Base-by-base conservation (phyloP, 805 yeast species). In the Brettanomyces bruxellensis region DNA sequence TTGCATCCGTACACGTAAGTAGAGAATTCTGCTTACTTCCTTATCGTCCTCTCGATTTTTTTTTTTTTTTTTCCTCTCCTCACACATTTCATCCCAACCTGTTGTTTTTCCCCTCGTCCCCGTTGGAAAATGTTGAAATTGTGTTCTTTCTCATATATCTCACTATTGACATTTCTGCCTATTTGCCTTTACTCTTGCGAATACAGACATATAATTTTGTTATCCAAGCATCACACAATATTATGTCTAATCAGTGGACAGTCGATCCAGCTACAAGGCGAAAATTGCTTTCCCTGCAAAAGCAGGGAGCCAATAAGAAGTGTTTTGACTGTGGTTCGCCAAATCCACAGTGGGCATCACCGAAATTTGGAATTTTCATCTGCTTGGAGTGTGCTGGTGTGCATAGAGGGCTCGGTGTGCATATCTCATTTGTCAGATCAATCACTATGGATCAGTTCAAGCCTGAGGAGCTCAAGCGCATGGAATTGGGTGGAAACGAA, bases 261-360 rank as follows among this genome's bases (percentile, higher is more conserved):
- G 93, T 90, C 46, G 95, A 90, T 62, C 96, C 97, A 14, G 96
- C 88, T 56, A 83, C 86, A 49, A 84, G 95, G 64, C 81, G 96
- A 61, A 81, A 83, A 61, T 72, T 86, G 38, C 58, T 79, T 54
- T 80, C 80, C 39, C 68, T 91, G 50, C 98, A 91, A 60, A 88
- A 88, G 61, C 71, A 72, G 41, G 95, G 91, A 25, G 83, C 72
- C 12, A 88, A 89, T 71, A 88, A 84, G 69, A 82, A 79, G 64
- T 93, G 99, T 67, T 84, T 88, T 64, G 99, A 93, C 64, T 93
- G 99, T 67, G 74, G 71, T 36, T 95, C 97, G 1, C 96, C 95
- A 49, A 91, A 90, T 62, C 99, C 99, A 8, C 99, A 93, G 65
- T 93, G 99, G 99, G 97, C 98, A 2, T 88, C 96, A 12, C 98